Conservation (phyloP, 1,284 basidiomycete species). For the Ganoderma sp. region DNA sequence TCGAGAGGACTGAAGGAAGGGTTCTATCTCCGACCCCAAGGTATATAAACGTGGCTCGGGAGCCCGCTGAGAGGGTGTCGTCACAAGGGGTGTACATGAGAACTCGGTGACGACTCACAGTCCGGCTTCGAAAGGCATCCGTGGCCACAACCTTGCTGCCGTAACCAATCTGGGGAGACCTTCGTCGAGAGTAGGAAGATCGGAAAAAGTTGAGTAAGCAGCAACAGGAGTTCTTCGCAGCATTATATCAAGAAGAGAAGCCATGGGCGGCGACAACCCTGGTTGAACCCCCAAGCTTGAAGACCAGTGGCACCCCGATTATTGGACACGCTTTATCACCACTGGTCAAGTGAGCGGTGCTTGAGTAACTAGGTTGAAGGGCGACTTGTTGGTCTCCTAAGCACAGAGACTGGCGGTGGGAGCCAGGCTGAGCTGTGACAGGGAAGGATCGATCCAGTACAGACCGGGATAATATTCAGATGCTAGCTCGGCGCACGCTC, state of each 20-base stretch:
- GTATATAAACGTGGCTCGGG: not conserved
- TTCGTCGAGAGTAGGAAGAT: not conserved
- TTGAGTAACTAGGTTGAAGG: not conserved
- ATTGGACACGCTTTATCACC: not conserved
- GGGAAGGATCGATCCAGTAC: not conserved
- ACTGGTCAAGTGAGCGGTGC: not conserved
- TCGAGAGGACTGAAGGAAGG: not conserved
- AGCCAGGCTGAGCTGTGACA: not conserved
- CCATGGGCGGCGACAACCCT: not conserved
- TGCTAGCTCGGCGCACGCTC: not conserved
- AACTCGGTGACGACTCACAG: not conserved
- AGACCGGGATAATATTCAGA: not conserved
- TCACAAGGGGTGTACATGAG: not conserved
- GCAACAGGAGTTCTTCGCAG: not conserved
- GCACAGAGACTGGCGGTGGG: not conserved
- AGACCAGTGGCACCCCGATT: not conserved
- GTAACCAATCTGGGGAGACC: not conserved
- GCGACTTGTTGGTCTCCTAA: not conserved
- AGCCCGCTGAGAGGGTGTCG: not conserved
- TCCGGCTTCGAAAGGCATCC: not conserved
- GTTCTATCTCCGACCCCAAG: not conserved
- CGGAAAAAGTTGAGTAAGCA: not conserved
- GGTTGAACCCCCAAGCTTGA: not conserved
- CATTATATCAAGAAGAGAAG: conserved; percentile 1
- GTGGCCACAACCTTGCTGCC: not conserved